Base-by-base conservation (phyloP, 2,329 filamentous ascomycete species). In the Trichophaea hybrida region DNA sequence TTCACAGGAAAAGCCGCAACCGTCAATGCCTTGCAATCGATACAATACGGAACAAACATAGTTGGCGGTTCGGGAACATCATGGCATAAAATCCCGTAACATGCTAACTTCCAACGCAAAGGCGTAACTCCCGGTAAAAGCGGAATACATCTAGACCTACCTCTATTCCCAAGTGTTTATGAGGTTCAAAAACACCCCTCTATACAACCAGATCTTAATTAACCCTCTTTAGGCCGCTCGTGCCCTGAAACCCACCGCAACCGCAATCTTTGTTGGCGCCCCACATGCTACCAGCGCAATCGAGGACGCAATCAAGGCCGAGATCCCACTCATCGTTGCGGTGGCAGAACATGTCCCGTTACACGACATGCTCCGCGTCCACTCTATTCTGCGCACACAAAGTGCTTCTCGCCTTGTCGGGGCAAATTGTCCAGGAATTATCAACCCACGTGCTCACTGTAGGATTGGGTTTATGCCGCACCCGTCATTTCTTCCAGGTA, bases 401-500 rank as follows among this genome's bases (percentile, higher is more conserved):
- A 82, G 78, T 1, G 84, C 80, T 65, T 86, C 84, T 0, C 76
- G 86, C 5, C 76, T 91, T 0, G 84, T 91, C 0, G 86, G 86
- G 1, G 84, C 86, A n/a, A 91, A 90, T 69, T 85, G 84, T 17
- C 85, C 86, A 0, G 86, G 86, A 0, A 88, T 91, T 62, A 88
- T 90, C 59, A 85, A 84, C 3, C 83, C 85, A 0, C 78, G 82
- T 24, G 83, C 81, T 1, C 79, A 77, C 67, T 90, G 86, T 66
- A 76, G 82, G 49, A 82, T 85, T 69, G 86, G 86, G 0, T 89
- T 90, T 69, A 85, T 89, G 70, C 86, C 86, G 4, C 74, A 90
- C 10, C 79, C 83, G 0, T 87, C 82, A 60, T 90, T 88, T 68
- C 74, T 76, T 59, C 78, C 80, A 0, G 86, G 85, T 0, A 78